Percentiles rank a stretch among this genome's conserved stretches.
Evolutionary conservation across 352 stramenopile genomes (phyloP).

Genomic region (Pythium periplocum): DNA sequence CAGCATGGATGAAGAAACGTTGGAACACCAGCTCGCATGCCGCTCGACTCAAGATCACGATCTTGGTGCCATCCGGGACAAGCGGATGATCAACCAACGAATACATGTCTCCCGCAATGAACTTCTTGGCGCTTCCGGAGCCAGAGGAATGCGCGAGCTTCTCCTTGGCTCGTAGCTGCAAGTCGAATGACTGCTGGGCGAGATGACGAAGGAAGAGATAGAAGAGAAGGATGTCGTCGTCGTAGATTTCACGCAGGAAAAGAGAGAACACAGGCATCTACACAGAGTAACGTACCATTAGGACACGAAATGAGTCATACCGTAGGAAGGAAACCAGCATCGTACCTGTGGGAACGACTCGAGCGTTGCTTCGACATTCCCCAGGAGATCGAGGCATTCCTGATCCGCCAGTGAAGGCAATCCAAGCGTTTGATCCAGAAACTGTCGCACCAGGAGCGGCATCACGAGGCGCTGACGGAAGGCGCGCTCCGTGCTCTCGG

Average conservation of each 20-base stretch:
- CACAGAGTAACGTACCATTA: not conserved
- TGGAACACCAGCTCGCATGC: conserved; percentile 45
- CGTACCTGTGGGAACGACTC: conserved; percentile 34
- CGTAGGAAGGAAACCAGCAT: not conserved
- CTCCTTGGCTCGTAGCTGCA: conserved; percentile 50
- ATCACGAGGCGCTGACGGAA: conserved; percentile 31
- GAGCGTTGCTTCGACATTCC: conserved; percentile 46
- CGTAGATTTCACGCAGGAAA: conserved; percentile 66
- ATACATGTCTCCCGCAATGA: conserved; percentile 18
- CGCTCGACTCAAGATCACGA: conserved; percentile 30
- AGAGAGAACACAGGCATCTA: conserved; percentile 44
- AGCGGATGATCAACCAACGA: conserved; percentile 27
- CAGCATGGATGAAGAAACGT: conserved; percentile 28
- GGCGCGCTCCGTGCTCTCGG: not conserved
- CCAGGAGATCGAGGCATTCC: conserved; percentile 66
- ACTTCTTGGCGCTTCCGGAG: conserved; percentile 33
- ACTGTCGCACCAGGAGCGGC: conserved; percentile 48
- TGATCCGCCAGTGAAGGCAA: conserved; percentile 54
- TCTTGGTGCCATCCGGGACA: conserved; percentile 54
- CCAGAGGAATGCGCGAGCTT: conserved; percentile 50
- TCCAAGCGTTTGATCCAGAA: conserved; percentile 46
- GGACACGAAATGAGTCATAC: too few relatives aligned
- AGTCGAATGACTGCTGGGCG: conserved; percentile 44
- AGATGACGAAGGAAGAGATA: conserved; percentile 43
- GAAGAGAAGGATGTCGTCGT: conserved; percentile 62